Conservation (phyloP, 305 asterid genomes). For the Rubia balearica region DNA sequence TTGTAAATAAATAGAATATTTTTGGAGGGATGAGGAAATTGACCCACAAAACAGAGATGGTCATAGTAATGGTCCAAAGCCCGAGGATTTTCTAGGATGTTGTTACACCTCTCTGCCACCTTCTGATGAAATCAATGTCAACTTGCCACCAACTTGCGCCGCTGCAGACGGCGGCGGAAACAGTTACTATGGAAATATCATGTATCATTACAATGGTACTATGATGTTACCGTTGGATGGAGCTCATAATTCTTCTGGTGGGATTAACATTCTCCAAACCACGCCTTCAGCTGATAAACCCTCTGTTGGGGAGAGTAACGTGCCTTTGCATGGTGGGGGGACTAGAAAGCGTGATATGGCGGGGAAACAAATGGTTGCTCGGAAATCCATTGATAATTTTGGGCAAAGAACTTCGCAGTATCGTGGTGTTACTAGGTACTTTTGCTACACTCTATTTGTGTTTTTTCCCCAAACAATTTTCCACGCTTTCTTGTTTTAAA, state of each 20-base stretch:
- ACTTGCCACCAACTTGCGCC: conserved; percentile 38
- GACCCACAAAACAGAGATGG: conserved; percentile 28
- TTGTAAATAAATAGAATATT: background rate
- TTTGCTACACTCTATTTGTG: background rate
- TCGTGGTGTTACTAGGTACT: conserved; percentile 77
- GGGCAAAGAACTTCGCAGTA: conserved; percentile 80
- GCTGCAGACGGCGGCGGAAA: conserved; percentile 10
- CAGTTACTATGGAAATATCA: background rate
- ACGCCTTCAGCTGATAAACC: conserved; percentile 17
- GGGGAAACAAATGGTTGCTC: conserved; percentile 33
- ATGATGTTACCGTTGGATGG: conserved; percentile 22
- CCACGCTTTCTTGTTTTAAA: too few species aligned
- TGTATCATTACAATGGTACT: conserved; percentile 9
- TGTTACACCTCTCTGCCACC: conserved; percentile 47
- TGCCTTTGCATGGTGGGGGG: conserved; percentile 22
- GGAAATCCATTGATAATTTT: conserved; percentile 65
- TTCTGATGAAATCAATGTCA: conserved; percentile 43
- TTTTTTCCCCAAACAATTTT: background rate
- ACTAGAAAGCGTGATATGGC: conserved; percentile 31
- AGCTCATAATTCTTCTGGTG: conserved; percentile 21
- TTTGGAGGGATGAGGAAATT: conserved; percentile 41
- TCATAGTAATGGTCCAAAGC: conserved; percentile 48
- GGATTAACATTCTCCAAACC: conserved; percentile 29
- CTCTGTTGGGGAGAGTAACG: conserved; percentile 21
- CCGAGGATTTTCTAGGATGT: conserved; percentile 65